Percentiles rank a stretch among this genome's conserved stretches.
phyloP scores from a whole-genome alignment of 1,284 basidiomycete species.

The Phaffia rhodozyma region DNA sequence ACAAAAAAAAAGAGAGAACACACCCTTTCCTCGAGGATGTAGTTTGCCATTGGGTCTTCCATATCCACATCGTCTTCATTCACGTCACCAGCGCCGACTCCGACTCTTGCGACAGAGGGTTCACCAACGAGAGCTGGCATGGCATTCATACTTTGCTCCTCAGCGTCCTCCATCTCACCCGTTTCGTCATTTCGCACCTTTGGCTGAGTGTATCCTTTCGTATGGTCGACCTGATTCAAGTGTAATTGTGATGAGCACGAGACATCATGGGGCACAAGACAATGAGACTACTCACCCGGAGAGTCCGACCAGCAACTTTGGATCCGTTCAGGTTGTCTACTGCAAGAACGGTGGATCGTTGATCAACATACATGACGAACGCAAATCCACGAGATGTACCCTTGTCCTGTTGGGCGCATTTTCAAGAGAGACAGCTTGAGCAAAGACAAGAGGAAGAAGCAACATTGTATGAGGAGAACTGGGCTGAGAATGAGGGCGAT shows the following conservation, averaged over 20 bases:
- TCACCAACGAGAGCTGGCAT: constrained; percentile 58
- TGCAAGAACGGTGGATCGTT: constrained; percentile 86
- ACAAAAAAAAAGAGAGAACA: neutral
- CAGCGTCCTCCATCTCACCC: constrained; percentile 76
- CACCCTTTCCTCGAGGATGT: constrained; percentile 34
- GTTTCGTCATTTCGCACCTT: constrained; percentile 60
- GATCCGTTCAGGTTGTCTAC: constrained; percentile 98
- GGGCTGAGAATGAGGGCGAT: neutral
- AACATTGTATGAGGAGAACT: neutral
- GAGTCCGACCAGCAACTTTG: constrained; percentile 67
- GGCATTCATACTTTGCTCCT: constrained; percentile 74
- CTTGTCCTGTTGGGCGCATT: constrained; percentile 40
- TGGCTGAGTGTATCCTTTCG: constrained; percentile 82
- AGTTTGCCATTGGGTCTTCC: constrained; percentile 96
- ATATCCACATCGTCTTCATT: constrained; percentile 59
- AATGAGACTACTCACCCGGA: constrained; percentile 45
- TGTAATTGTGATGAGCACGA: constrained; percentile 12
- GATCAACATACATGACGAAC: constrained; percentile 98
- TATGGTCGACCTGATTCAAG: constrained; percentile 59
- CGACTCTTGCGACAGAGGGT: constrained; percentile 31
- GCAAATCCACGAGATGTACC: constrained; percentile 84
- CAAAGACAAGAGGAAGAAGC: neutral
- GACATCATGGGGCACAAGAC: neutral
- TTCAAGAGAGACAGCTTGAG: neutral
- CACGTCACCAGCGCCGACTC: constrained; percentile 38